Base-by-base conservation (phyloP, 257 asterid genomes). In the Henckelia pumila region DNA sequence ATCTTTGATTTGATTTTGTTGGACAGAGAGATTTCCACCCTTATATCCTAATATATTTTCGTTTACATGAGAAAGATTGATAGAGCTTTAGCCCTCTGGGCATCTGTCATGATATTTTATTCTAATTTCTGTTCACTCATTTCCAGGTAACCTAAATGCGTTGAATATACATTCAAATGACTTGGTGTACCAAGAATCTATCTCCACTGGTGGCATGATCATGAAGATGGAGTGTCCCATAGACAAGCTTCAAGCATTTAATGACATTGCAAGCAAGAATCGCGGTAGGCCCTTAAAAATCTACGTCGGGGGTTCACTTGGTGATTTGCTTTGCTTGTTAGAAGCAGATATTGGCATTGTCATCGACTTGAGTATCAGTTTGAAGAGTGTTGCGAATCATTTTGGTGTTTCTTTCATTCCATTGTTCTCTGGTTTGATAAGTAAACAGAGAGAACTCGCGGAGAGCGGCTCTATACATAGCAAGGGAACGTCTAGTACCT, bases 321-420 rank as follows among this genome's bases (percentile, higher is more conserved):
- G 93, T 50, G 93, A 86, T 76, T 68, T 86, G 76, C 80, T 86
- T 20, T 83, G 85, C 68, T 68, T 86, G 60, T 81, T 86, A 59
- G 79, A 80, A 75, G 93, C 93, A 37, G 93, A 84, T 66, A 49
- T 86, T 28, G 93, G 93, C 57, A 83, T 86, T 9, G 93, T 81
- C 28, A 78, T 86, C 62, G 89, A 84, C 77, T 63, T 56, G 71
- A 80, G 83, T 33, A 69, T 68, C 59, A 76, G 84, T 75, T 76
- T 86, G 30, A 49, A 28, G 65, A 83, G 47, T 56, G 77, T 86
- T 1, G 93, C 75, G 3, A 77, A 71, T 13, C 80, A 71, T 56
- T 86, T 80, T 56, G 93, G 89, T 32, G 32, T 86, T 58, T 72
- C 79, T 17, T 86, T 86, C 49, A 74, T 80, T 28, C 86, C 89